These are phyloP conservation scores for Kodamaea jinghongensis DNA, from an alignment of 805 yeast genomes.

Conservation along the genomic window DNA sequence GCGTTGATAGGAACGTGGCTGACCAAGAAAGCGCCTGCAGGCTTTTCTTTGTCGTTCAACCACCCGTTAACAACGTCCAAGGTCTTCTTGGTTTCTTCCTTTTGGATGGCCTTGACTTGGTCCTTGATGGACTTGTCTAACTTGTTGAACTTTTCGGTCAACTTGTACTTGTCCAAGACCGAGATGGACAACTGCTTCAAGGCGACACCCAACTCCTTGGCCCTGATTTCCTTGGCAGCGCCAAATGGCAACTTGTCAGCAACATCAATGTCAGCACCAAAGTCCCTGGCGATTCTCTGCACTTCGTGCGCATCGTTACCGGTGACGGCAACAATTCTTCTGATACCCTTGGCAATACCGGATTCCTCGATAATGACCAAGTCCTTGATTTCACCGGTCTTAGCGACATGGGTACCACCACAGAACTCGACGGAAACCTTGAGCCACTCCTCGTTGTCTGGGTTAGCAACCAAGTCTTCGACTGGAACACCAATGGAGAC, in stretches of 20 bases:
- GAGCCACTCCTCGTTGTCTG: conserved; percentile 73
- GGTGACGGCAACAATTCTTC: conserved; percentile 97
- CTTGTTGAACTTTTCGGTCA: conserved; percentile 70
- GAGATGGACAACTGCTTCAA: conserved; percentile 82
- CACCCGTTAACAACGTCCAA: conserved; percentile 71
- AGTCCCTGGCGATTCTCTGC: conserved; percentile 78
- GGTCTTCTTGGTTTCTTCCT: conserved; percentile 80
- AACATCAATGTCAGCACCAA: conserved; percentile 55
- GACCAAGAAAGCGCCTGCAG: conserved; percentile 56
- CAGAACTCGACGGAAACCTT: conserved; percentile 88
- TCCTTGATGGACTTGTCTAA: conserved; percentile 87
- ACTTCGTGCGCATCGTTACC: conserved; percentile 89
- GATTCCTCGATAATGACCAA: conserved; percentile 88
- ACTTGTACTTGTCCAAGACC: conserved; percentile 70
- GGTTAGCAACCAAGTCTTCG: conserved; percentile 71
- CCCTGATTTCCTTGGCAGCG: conserved; percentile 70
- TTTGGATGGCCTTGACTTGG: conserved; percentile 81
- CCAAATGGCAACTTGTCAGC: conserved; percentile 69
- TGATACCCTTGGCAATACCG: conserved; percentile 97
- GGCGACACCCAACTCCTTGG: conserved; percentile 81
- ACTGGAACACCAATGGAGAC: conserved; percentile 93
- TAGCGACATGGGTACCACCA: conserved; percentile 97
- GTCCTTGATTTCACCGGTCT: conserved; percentile 91
- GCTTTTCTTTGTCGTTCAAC: conserved; percentile 47
- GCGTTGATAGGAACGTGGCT: conserved; percentile 67